Evolutionary conservation across 2,329 filamentous ascomycete genomes (phyloP).

Genomic region (Alternaria sp.): DNA sequence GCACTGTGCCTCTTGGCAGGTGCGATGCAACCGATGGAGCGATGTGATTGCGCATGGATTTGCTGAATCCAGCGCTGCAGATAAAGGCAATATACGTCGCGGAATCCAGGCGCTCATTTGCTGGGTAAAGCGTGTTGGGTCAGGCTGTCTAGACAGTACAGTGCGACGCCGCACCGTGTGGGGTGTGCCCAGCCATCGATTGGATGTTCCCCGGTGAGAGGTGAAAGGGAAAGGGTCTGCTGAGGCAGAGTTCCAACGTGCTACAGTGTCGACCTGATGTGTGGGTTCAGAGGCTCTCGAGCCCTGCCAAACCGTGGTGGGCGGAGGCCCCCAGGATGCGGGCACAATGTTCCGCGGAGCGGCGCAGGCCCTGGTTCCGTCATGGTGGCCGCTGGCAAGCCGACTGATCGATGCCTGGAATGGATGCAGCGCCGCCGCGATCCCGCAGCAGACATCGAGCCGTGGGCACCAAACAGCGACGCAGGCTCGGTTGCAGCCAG

Average conservation of each 20-base stretch:
- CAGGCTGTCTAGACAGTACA: neutral
- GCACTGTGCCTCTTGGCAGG: conserved; percentile 8
- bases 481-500: conserved; percentile 14
- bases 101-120: conserved; percentile 10
- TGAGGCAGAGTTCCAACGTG: neutral
- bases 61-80: conserved; percentile 15
- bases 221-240: neutral
- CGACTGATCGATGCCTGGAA: conserved; percentile 9
- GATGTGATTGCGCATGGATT: conserved; percentile 17
- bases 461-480: conserved; percentile 15
- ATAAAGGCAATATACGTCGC: conserved; percentile 12
- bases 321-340: conserved; percentile 3
- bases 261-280: neutral
- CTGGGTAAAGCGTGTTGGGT: conserved; percentile 11
- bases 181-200: neutral
- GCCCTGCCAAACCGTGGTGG: neutral
- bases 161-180: neutral
- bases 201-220: neutral
- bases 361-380: conserved; percentile 10
- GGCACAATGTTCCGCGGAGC: conserved; percentile 11
- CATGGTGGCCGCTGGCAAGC: conserved; percentile 16
- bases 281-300: neutral
- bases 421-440: conserved; percentile 11
- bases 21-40: conserved; percentile 11
- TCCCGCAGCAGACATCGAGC: conserved; percentile 20